Evolutionary conservation across 495 filamentous ascomycete species (phyloP).

Genomic region (Clohesyomyces aquaticus): DNA sequence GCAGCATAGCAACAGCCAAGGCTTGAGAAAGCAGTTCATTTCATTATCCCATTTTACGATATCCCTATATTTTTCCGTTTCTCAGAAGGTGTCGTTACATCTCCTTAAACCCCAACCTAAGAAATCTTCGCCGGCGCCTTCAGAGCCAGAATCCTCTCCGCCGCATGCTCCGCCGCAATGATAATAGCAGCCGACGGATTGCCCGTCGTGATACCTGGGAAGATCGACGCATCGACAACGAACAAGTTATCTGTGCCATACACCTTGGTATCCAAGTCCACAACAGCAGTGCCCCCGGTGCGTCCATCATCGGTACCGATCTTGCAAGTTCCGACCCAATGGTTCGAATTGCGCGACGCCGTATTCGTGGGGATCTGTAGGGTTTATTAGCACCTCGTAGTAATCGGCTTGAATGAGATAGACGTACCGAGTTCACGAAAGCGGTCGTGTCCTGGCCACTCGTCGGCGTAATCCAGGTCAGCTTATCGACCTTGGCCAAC

Average conservation of each 20-base stretch:
- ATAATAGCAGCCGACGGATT: conserved; percentile 65
- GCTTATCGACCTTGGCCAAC: conserved; percentile 54
- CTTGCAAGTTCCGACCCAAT: conserved; percentile 68
- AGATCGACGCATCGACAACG: conserved; percentile 66
- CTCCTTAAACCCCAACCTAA: no score
- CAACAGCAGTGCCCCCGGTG: conserved; percentile 63
- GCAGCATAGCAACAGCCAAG: no score
- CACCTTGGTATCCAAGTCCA: conserved; percentile 69
- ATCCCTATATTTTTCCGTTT: no score
- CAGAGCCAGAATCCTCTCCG: conserved; percentile 57
- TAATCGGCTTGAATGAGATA: background rate
- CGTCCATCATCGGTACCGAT: conserved; percentile 70
- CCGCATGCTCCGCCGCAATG: conserved; percentile 60
- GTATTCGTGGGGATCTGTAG: conserved; percentile 44
- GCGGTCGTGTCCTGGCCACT: conserved; percentile 55
- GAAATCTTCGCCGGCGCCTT: conserved; percentile 8
- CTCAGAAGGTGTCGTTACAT: no score
- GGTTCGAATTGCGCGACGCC: conserved; percentile 60
- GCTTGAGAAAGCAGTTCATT: no score
- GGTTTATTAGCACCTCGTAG: background rate
- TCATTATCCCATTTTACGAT: no score
- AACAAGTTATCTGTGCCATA: conserved; percentile 73
- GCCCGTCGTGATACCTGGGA: conserved; percentile 61
- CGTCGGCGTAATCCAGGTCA: conserved; percentile 59
- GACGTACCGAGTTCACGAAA: conserved; percentile 53